Conservation (phyloP, 495 filamentous ascomycete genomes). For the Rhypophila decipiens region DNA sequence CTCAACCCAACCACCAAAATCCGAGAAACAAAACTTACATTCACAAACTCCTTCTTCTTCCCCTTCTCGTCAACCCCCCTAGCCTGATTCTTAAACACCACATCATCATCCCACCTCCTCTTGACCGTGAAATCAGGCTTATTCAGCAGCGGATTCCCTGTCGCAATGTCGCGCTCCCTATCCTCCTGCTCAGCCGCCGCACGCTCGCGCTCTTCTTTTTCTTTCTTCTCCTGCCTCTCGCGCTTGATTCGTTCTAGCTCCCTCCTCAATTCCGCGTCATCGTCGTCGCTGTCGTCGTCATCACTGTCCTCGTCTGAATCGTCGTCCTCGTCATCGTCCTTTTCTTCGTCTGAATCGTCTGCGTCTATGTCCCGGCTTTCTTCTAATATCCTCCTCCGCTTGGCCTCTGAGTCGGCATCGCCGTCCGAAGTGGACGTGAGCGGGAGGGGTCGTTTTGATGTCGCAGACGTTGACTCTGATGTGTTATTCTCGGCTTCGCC, state of each 20-base stretch:
- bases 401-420: conserved; percentile 65
- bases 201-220: conserved; percentile 76
- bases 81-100: conserved; percentile 99
- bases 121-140: conserved; percentile 65
- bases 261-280: conserved; percentile 75
- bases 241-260: conserved; percentile 93
- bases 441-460: conserved; percentile 64
- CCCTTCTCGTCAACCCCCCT: conserved; percentile 86
- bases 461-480: conserved; percentile 20
- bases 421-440: conserved; percentile 24
- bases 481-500: conserved; percentile 28
- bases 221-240: conserved; percentile 78
- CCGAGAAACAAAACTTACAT: conserved; percentile 48
- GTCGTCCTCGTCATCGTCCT: conserved; percentile 52
- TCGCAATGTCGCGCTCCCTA: conserved; percentile 80
- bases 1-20: background rate
- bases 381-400: conserved; percentile 79
- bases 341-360: conserved; percentile 64
- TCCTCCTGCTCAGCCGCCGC: conserved; percentile 72
- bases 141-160: conserved; percentile 89
- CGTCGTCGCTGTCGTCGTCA: conserved; percentile 76
- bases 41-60: conserved; percentile 94
- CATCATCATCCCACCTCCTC: conserved; percentile 94
- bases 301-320: conserved; percentile 71
- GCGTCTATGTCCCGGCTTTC: conserved; percentile 88